Conservation (phyloP, 2,329 filamentous ascomycete genomes). For the Phialemoniopsis sp. region DNA sequence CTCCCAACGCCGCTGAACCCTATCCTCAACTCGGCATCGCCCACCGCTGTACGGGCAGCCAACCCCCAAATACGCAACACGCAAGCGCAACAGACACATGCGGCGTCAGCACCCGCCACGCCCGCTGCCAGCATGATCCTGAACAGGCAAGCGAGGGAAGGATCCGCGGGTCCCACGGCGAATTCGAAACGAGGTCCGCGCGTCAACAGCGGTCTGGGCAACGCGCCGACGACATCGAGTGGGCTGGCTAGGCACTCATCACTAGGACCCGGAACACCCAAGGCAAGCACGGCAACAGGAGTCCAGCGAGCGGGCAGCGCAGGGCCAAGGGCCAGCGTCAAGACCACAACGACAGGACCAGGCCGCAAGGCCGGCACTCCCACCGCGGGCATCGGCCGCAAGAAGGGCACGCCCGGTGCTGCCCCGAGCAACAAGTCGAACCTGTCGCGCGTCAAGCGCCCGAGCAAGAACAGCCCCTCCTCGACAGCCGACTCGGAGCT, state of each 20-base stretch:
- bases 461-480: slow-evolving; percentile 56
- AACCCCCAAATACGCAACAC: slow-evolving; percentile 43
- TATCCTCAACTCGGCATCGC: slow-evolving; percentile 29
- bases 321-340: slow-evolving; percentile 50
- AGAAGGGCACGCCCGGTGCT: slow-evolving; percentile 35
- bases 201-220: slow-evolving; percentile 41
- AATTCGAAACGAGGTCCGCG: slow-evolving; percentile 50
- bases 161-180: slow-evolving; percentile 50
- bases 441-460: slow-evolving; percentile 59
- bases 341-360: slow-evolving; percentile 30
- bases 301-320: slow-evolving; percentile 48
- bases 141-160: slow-evolving; percentile 51
- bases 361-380: slow-evolving; percentile 45
- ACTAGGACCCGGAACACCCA: slow-evolving; percentile 59
- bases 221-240: slow-evolving; percentile 47
- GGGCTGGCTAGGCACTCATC: slow-evolving; percentile 59
- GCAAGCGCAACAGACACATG: slow-evolving; percentile 42
- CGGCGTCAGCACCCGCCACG: slow-evolving; percentile 55
- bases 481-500: slow-evolving; percentile 62
- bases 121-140: slow-evolving; percentile 58
- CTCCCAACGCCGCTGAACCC: slow-evolving; percentile 29
- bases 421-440: slow-evolving; percentile 48
- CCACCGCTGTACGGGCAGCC: slow-evolving; percentile 34
- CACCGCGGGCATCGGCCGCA: slow-evolving; percentile 31
- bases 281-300: slow-evolving; percentile 28